phyloP scores from a whole-genome alignment of 495 filamentous ascomycete species.

The Aspergillus saccharolyticus region DNA sequence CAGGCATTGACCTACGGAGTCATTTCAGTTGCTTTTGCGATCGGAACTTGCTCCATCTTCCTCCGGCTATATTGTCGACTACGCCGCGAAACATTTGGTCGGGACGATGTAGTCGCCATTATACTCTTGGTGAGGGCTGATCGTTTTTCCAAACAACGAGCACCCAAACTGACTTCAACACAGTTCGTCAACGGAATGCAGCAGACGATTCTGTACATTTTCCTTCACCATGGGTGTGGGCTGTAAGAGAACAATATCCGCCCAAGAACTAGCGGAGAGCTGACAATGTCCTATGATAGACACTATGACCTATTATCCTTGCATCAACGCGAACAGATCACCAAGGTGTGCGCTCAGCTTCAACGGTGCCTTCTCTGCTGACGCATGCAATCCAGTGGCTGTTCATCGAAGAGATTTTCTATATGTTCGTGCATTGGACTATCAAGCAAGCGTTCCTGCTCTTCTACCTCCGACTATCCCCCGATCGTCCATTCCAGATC shows the following conservation, averaged over 20 bases:
- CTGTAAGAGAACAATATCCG: background rate
- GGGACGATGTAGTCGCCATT: constrained; percentile 3
- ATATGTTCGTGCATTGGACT: constrained; percentile 20
- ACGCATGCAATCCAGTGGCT: constrained; percentile 1
- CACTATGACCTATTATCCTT: background rate
- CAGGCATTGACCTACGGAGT: constrained; percentile 5
- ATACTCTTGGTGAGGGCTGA: constrained; percentile 1
- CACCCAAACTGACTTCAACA: background rate
- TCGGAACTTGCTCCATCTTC: constrained; percentile 3
- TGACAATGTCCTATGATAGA: background rate
- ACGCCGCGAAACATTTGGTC: background rate
- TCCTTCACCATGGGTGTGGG: constrained; percentile 7
- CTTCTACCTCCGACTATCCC: constrained; percentile 37
- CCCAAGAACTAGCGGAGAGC: background rate
- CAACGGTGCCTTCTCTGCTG: background rate
- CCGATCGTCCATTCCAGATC: background rate
- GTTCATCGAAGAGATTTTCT: constrained; percentile 18
- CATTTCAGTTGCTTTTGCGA: background rate
- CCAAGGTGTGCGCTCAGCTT: background rate
- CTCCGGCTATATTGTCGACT: constrained; percentile 8
- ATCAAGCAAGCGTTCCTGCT: constrained; percentile 31
- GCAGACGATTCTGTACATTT: constrained; percentile 4
- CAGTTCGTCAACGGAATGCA: constrained; percentile 5
- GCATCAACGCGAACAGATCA: background rate
- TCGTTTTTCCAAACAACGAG: too few relatives aligned